Base-by-base conservation (phyloP, 768 basidiomycete genomes). In the Terana coerulea region DNA sequence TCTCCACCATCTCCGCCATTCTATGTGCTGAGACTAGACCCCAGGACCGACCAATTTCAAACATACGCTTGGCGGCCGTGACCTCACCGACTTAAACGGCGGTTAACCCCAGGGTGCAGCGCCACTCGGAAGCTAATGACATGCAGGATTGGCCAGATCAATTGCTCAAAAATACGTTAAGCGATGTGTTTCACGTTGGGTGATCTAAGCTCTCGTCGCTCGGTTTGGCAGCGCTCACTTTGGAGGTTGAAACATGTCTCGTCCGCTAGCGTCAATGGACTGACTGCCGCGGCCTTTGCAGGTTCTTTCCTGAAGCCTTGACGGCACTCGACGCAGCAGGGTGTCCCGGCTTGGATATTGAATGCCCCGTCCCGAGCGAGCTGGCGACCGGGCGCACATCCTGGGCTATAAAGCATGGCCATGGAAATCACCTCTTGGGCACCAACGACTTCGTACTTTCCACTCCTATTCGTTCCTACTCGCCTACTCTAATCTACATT, bases 131-230 rank as follows among this genome's bases (percentile, higher is more conserved):
- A 40, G 43, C 45, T 55, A 51, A 35, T n/a, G 24, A 17, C 21
- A 42, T 42, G 17, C 22, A 26, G 33, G 36, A 29, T 31, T 46
- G 37, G 49, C 54, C 49, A 46, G 17, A 51, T 55, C 49, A 42
- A 29, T 46, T 45, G 35, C 28, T 17, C n/a, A 49, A 46, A 47
- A 40, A 34, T 36, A 17, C 49, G 33, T 34, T 51, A 55, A 55
- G 54, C 54, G 54, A 42, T 22, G 40, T 41, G 54, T 55, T 55
- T 55, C 54, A 55, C 15, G 7, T 26, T 44, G 28, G 44, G 54
- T 55, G 54, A 55, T 55, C 49, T 55, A 55, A 55, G 24, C 33
- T 35, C 14, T 30, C 34, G 40, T 39, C 47, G 28, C 26, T 37
- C 36, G 26, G 41, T 34, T 25, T 37, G 24, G 19, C 31, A 35